Conservation (phyloP, 495 filamentous ascomycete genomes). For the Cudoniella acicularis region DNA sequence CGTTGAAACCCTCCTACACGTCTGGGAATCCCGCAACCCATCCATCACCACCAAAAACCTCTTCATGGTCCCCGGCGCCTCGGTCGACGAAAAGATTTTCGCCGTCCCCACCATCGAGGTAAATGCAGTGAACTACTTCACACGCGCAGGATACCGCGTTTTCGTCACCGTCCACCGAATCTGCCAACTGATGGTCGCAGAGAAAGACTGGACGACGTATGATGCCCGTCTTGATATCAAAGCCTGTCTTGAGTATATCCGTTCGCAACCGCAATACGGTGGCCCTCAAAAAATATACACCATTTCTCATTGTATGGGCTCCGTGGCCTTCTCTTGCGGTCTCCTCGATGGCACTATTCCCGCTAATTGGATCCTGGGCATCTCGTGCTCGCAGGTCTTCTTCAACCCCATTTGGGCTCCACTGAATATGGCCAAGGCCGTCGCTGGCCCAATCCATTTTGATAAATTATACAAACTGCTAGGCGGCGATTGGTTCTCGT, state of each 20-base stretch:
- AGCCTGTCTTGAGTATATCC: slow-evolving; percentile 55
- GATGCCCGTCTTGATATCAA: slow-evolving; percentile 60
- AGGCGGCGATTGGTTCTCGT: slow-evolving; percentile 52
- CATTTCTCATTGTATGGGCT: slow-evolving; percentile 64
- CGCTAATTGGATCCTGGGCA: slow-evolving; percentile 52
- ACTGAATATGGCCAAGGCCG: slow-evolving; percentile 57
- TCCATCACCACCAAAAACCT: slow-evolving; percentile 38
- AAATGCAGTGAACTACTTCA: slow-evolving; percentile 65
- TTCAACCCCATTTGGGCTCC: slow-evolving; percentile 57
- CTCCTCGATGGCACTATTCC: slow-evolving; percentile 64
- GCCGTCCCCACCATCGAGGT: slow-evolving; percentile 61
- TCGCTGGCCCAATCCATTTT: slow-evolving; percentile 39
- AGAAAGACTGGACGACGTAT: slow-evolving; percentile 53
- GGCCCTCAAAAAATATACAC: slow-evolving; percentile 48
- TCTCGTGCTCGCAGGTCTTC: slow-evolving; percentile 62
- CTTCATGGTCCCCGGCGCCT: slow-evolving; percentile 59
- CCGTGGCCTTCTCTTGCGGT: slow-evolving; percentile 54
- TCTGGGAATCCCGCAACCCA: slow-evolving; percentile 46
- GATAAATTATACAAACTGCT: slow-evolving; percentile 43
- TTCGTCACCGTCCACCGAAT: slow-evolving; percentile 60
- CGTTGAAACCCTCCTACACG: slow-evolving; percentile 48
- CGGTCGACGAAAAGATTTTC: slow-evolving; percentile 61
- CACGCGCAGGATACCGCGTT: slow-evolving; percentile 53
- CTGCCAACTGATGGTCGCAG: slow-evolving; percentile 49
- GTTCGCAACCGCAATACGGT: slow-evolving; percentile 31